Evolutionary conservation across 768 basidiomycete genomes (phyloP).

Genomic region (Boletus vinaceobasis): DNA sequence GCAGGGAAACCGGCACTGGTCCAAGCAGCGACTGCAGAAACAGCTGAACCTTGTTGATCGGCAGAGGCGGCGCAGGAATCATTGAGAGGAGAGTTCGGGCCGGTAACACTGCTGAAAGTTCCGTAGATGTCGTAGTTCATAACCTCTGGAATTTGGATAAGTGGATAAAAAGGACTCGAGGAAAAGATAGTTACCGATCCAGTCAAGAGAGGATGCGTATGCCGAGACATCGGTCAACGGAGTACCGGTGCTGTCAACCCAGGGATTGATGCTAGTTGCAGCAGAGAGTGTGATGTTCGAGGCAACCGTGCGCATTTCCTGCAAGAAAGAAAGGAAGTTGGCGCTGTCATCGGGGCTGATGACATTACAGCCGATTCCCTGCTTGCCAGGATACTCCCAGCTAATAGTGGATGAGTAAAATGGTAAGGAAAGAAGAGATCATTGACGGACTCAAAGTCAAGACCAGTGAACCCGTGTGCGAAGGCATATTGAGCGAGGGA

Average conservation of each 20-base stretch:
- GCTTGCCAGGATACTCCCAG: constrained; percentile 81
- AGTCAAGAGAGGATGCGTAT: constrained; percentile 71
- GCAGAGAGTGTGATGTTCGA: constrained; percentile 66
- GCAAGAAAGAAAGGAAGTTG: constrained; percentile 78
- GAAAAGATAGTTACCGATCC: constrained; percentile 47
- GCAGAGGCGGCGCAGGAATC: constrained; percentile 65
- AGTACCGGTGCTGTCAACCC: constrained; percentile 50
- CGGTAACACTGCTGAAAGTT: constrained; percentile 51
- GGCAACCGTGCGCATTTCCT: constrained; percentile 57
- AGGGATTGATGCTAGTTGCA: constrained; percentile 66
- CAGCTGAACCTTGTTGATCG: constrained; percentile 70
- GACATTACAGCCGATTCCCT: constrained; percentile 69
- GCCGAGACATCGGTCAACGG: constrained; percentile 60
- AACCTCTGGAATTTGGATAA: constrained; percentile 42
- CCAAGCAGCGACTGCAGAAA: constrained; percentile 73
- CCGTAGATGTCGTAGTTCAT: constrained; percentile 74
- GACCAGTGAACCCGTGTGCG: constrained; percentile 53
- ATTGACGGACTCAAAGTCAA: constrained; percentile 61
- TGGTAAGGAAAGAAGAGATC: neutral
- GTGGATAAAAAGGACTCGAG: neutral
- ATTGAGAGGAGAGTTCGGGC: constrained; percentile 81
- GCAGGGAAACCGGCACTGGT: constrained; percentile 71
- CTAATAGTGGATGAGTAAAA: constrained; percentile 33
- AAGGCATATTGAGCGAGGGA: constrained; percentile 48
- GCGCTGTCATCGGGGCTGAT: constrained; percentile 61